Percentiles rank a stretch among this genome's conserved stretches.
phyloP scores from a whole-genome alignment of 2,329 filamentous ascomycete species.

The Calonectria fujianensis region DNA sequence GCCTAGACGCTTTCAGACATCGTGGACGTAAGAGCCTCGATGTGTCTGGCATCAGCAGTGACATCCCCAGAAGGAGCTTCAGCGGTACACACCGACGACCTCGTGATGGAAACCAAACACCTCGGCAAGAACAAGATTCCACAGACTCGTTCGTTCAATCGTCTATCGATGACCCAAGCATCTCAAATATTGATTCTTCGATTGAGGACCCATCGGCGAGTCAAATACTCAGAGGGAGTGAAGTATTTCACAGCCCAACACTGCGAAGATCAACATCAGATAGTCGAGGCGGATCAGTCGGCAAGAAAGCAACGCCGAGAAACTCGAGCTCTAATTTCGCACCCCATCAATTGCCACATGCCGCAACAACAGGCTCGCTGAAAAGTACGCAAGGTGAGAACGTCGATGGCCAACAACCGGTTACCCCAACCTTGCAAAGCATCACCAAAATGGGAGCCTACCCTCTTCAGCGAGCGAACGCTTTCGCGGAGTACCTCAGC shows the following conservation, averaged over 20 bases:
- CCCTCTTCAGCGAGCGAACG: conserved; percentile 88
- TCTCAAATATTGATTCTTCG: conserved; percentile 82
- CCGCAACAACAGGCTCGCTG: conserved; percentile 64
- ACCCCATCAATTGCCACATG: conserved; percentile 53
- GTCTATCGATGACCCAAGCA: conserved; percentile 81
- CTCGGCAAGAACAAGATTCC: conserved; percentile 68
- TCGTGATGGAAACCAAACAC: conserved; percentile 46
- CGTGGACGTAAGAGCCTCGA: conserved; percentile 73
- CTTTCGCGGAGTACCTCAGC: conserved; percentile 88
- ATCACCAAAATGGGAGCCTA: conserved; percentile 80
- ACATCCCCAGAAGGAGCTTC: conserved; percentile 75
- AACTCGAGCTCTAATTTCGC: conserved; percentile 42
- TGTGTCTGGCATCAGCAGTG: conserved; percentile 64
- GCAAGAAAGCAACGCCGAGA: conserved; percentile 42
- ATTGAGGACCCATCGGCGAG: conserved; percentile 90
- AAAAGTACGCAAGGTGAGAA: conserved; percentile 40
- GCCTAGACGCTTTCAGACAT: conserved; percentile 72
- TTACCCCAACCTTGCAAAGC: conserved; percentile 69
- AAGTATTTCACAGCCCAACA: conserved; percentile 89
- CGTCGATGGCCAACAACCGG: conserved; percentile 47
- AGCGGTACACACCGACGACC: conserved; percentile 71
- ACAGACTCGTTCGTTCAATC: conserved; percentile 85
- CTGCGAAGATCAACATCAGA: conserved; percentile 72
- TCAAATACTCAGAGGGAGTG: conserved; percentile 90
- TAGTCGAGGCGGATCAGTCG: conserved; percentile 50